Base-by-base conservation (phyloP, 1,139 yeast species). In the Blastobotrys elegans region DNA sequence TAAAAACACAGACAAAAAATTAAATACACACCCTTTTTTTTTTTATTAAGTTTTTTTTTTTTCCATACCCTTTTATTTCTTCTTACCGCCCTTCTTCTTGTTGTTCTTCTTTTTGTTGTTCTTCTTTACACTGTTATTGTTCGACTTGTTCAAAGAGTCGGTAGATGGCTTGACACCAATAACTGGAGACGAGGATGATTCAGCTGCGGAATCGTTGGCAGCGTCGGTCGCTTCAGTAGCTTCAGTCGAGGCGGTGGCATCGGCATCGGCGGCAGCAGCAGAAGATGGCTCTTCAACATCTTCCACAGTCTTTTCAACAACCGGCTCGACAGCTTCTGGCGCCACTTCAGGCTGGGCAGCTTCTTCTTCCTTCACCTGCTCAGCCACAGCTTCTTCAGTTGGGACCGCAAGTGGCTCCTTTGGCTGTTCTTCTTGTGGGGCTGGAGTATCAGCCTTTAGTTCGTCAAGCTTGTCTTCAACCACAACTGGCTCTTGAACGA, bases 71-170 rank as follows among this genome's bases (percentile, higher is more conserved):
- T 16, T 50, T 53, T 50, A 44, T 54, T 54, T 43, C 50, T 50
- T n/a, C n/a, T n/a, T n/a, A n/a, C n/a, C n/a, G 39, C 56, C 56
- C 50, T 49, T 50, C 52, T 53, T 54, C 54, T 55, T 55, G 43
- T 53, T 54, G 44, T 52, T 53, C 51, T 55, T 55, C 47, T 53
- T 53, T 40, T 54, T 54, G 37, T 54, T 51, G 13, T 48, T 49
- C 40, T 47, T 49, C 38, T 44, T 52, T 40, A 45, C 49, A 32
- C 41, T 42, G 34, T 29, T 24, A 32, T 41, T 26, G 31, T 29
- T 50, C 43, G 43, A 47, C 26, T 33, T 45, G 44, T 45, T 41
- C 27, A 44, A 34, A 13, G 48, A 41, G 37, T 48, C 48, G 11
- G 48, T 46, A 10, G 53, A 44, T 27, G 49, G 46, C n/a, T n/a